A percentile compares a stretch with the other conserved stretches of the same genome.
These are phyloP conservation scores for Xylariaceae sp. DNA, from an alignment of 2,329 filamentous ascomycete species.

Conservation along the genomic window DNA sequence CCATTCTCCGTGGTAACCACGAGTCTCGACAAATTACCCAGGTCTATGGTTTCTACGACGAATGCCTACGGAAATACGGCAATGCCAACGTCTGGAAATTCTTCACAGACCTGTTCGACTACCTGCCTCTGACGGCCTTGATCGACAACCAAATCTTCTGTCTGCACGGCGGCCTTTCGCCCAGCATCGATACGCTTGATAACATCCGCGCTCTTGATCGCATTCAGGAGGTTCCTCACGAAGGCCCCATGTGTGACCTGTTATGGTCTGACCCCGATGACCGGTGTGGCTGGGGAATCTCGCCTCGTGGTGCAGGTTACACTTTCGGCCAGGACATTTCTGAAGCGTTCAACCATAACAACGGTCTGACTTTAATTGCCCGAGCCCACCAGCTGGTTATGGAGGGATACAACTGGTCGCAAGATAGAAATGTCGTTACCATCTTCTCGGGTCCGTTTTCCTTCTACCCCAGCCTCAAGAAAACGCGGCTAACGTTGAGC, in stretches of 20 bases:
- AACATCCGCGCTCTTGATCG: conserved; percentile 93
- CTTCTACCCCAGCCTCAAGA: conserved; percentile 1
- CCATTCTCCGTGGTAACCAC: conserved; percentile 97
- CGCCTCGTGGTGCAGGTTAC: conserved; percentile 88
- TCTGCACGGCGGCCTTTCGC: conserved; percentile 91
- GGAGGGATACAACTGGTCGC: conserved; percentile 99
- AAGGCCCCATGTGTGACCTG: conserved; percentile 96
- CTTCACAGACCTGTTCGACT: conserved; percentile 98
- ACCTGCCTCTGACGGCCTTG: conserved; percentile 90
- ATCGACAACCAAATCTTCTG: conserved; percentile 99
- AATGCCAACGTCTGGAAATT: conserved; percentile 99
- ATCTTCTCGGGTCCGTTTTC: conserved; percentile 80
- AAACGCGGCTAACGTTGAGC: conserved; percentile 13
- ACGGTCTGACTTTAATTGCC: conserved; percentile 90
- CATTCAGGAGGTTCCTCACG: conserved; percentile 97
- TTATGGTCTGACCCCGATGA: conserved; percentile 98
- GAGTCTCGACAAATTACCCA: conserved; percentile 98
- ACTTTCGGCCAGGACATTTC: conserved; percentile 97
- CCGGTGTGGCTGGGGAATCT: conserved; percentile 92
- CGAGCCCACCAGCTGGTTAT: conserved; percentile 97
- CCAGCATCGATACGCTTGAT: conserved; percentile 92
- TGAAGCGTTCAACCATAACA: conserved; percentile 99
- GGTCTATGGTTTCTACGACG: conserved; percentile 99
- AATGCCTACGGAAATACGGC: conserved; percentile 97
- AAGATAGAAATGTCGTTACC: conserved; percentile 95